Conservation (phyloP, 371 early-diverging fungal genomes). For the Syncephalastrum racemosum region DNA sequence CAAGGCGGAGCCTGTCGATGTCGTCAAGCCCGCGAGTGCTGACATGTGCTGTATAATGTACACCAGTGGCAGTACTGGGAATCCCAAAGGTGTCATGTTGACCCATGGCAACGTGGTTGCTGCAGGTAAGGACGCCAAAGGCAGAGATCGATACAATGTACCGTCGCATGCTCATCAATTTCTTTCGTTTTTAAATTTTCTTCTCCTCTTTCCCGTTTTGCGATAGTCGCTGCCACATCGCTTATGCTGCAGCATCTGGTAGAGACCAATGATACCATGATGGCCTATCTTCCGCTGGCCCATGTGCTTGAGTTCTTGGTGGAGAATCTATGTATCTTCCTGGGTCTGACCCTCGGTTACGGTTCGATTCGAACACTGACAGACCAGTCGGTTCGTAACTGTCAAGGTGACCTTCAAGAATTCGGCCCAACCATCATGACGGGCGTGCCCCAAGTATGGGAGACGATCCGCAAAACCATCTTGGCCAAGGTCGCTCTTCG, state of each 20-base stretch:
- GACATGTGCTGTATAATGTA: constrained; percentile 84
- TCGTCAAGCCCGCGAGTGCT: constrained; percentile 51
- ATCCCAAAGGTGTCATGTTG: constrained; percentile 72
- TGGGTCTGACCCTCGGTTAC: constrained; percentile 79
- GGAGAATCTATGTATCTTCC: constrained; percentile 63
- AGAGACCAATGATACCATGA: constrained; percentile 58
- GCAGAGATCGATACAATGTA: too few relatives aligned
- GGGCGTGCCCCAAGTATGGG: constrained; percentile 87
- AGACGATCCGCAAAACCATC: constrained; percentile 76
- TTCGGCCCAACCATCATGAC: constrained; percentile 83
- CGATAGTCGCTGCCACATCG: constrained; percentile 58
- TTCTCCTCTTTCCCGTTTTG: constrained; percentile 39
- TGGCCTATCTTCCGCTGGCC: constrained; percentile 93
- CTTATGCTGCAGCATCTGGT: constrained; percentile 39
- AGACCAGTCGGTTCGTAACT: constrained; percentile 83
- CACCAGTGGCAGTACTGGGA: constrained; percentile 86
- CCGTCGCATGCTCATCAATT: constrained; percentile 62
- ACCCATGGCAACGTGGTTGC: constrained; percentile 76
- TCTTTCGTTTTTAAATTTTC: constrained; percentile 72
- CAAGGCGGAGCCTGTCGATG: constrained; percentile 54
- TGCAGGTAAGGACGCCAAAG: constrained; percentile 70
- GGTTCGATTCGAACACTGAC: constrained; percentile 80
- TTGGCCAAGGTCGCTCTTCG: constrained; percentile 47
- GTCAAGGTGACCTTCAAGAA: constrained; percentile 75
- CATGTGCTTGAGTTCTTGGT: constrained; percentile 86